Evolutionary conservation across 768 basidiomycete genomes (phyloP).

Genomic region (Pleurotus sapidus): DNA sequence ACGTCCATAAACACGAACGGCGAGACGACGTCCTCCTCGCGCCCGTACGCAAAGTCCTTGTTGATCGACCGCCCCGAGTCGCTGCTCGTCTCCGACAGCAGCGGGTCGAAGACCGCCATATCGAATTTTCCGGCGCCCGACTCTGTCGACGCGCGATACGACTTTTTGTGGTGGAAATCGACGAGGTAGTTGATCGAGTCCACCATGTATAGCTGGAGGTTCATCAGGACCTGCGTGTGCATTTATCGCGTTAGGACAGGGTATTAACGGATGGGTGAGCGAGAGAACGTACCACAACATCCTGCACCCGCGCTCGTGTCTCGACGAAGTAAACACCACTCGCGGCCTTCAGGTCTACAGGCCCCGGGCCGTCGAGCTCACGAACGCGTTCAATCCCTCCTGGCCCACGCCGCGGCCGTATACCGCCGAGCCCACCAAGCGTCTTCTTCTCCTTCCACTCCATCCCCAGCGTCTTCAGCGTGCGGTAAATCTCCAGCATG

Average conservation of each 20-base stretch:
- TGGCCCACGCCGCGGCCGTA: slow-evolving; percentile 29
- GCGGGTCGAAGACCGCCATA: slow-evolving; percentile 50
- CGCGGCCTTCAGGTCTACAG: slow-evolving; percentile 67
- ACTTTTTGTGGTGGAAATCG: slow-evolving; percentile 97
- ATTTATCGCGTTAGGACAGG: too few species aligned
- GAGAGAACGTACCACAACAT: slow-evolving; percentile 74
- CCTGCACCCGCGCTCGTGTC: slow-evolving; percentile 84
- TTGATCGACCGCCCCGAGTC: slow-evolving; percentile 57
- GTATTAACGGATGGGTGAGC: too few species aligned
- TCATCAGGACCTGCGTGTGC: slow-evolving; percentile 79
- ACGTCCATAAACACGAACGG: slow-evolving; percentile 98
- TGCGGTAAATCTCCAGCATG: slow-evolving; percentile 97
- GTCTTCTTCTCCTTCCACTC: slow-evolving; percentile 95
- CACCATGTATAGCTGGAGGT: slow-evolving; percentile 95
- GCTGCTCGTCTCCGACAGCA: slow-evolving; percentile 47
- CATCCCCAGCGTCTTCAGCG: slow-evolving; percentile 87
- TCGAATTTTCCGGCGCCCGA: slow-evolving; percentile 71
- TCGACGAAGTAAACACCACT: slow-evolving; percentile 89
- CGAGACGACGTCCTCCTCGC: slow-evolving; percentile 67
- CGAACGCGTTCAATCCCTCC: slow-evolving; percentile 55
- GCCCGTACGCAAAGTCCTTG: slow-evolving; percentile 36
- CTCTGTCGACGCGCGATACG: slow-evolving; percentile 74
- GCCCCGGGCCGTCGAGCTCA: slow-evolving; percentile 55
- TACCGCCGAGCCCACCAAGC: slow-evolving; percentile 67
- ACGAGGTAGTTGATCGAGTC: slow-evolving; percentile 96